Conservation (phyloP, 2,329 filamentous ascomycete genomes). For the Pseudogymnoascus sp. region DNA sequence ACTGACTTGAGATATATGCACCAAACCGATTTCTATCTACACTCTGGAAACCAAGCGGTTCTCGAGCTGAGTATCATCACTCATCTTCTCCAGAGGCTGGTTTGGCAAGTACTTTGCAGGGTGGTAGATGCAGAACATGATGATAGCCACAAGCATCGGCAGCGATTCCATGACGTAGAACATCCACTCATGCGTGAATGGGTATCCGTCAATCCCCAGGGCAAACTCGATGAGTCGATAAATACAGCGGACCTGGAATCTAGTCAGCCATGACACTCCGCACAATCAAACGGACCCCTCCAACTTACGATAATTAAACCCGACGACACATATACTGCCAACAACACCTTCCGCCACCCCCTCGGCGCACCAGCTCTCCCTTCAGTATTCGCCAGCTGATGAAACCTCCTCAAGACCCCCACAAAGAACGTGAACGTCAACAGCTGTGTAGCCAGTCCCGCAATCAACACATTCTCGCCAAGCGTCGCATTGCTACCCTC, state of each 20-base stretch:
- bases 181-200: conserved; percentile 43
- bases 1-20: background rate
- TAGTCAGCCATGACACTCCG: background rate
- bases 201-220: conserved; percentile 41
- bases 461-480: conserved; percentile 36
- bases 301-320: conserved; percentile 37
- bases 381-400: conserved; percentile 25
- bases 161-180: conserved; percentile 44
- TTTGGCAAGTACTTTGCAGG: conserved; percentile 33
- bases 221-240: conserved; percentile 46
- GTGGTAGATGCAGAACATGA: conserved; percentile 42
- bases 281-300: background rate
- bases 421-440: conserved; percentile 35
- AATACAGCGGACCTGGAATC: conserved; percentile 39
- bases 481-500: conserved; percentile 31
- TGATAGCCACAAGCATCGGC: conserved; percentile 40
- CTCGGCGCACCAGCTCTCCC: conserved; percentile 24
- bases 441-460: conserved; percentile 35
- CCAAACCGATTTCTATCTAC: background rate
- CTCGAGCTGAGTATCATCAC: background rate
- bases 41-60: background rate
- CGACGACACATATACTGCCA: conserved; percentile 38
- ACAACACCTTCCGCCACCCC: conserved; percentile 33
- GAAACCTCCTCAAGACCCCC: conserved; percentile 33
- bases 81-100: conserved; percentile 15